Conservation (phyloP, 768 basidiomycete genomes). For the Lactarius vividus region DNA sequence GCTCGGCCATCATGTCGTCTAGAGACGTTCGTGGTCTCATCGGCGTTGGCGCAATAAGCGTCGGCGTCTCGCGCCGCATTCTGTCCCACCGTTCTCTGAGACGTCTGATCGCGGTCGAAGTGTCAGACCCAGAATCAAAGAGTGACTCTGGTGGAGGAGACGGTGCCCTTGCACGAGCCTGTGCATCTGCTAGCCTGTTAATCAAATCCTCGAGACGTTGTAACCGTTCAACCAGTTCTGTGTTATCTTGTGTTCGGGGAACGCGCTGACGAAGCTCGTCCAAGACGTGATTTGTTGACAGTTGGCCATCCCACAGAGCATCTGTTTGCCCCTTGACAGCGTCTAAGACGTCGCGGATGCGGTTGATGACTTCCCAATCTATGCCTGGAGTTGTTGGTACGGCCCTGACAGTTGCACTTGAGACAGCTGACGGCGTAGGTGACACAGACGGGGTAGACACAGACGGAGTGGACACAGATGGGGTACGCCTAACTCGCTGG, state of each 20-base stretch:
- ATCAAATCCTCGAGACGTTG: conserved; percentile 26
- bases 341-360: conserved; percentile 53
- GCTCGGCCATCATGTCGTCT: conserved; percentile 57
- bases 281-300: conserved; percentile 55
- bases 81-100: conserved; percentile 33
- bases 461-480: conserved; percentile 38
- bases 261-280: conserved; percentile 53
- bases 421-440: conserved; percentile 36
- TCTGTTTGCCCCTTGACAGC: conserved; percentile 57
- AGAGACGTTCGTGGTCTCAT: conserved; percentile 48
- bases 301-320: conserved; percentile 62
- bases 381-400: conserved; percentile 29
- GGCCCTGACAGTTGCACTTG: conserved; percentile 39
- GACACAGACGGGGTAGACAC: conserved; percentile 38
- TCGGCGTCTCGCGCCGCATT: conserved; percentile 33
- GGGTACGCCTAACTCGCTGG: conserved; percentile 26
- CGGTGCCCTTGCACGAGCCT: conserved; percentile 20
- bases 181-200: conserved; percentile 18
- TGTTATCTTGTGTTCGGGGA: conserved; percentile 40
- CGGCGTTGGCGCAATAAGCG: conserved; percentile 47
- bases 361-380: conserved; percentile 39
- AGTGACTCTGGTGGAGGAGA: conserved; percentile 35
- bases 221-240: conserved; percentile 31
- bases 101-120: conserved; percentile 29
- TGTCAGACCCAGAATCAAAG: conserved; percentile 33